Conservation (phyloP, 192 early-diverging fungal genomes). For the Neocallimastix lanati region DNA sequence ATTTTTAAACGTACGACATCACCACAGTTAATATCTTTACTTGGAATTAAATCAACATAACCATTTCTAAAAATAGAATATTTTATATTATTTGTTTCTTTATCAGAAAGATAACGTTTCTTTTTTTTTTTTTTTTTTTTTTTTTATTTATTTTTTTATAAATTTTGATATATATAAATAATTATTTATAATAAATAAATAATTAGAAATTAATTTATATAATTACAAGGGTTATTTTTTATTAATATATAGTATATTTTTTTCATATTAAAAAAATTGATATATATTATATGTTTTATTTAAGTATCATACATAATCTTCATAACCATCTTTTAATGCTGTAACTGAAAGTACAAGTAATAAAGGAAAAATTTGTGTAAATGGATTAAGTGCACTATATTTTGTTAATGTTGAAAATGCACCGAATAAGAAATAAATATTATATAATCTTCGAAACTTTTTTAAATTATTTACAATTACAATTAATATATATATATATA, state of each 20-base stretch:
- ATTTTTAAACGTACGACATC: neutral
- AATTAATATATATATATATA: too few relatives aligned
- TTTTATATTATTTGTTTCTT: neutral
- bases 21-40: neutral
- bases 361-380: conserved; percentile 15
- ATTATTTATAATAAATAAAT: too few relatives aligned
- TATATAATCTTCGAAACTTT: conserved; percentile 39
- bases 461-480: too few relatives aligned
- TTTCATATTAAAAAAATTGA: too few relatives aligned
- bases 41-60: neutral
- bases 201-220: too few relatives aligned
- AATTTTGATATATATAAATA: too few relatives aligned
- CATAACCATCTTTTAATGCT: conserved; percentile 26
- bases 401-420: conserved; percentile 18
- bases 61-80: neutral
- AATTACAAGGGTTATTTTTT: too few relatives aligned
- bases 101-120: neutral
- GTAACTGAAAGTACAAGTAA: conserved; percentile 25
- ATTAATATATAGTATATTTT: too few relatives aligned
- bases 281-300: too few relatives aligned
- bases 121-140: neutral
- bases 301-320: conserved; percentile 22
- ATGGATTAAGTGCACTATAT: conserved; percentile 4
- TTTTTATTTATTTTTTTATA: too few relatives aligned
- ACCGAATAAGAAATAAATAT: conserved; percentile 39